A percentile compares a stretch with the other conserved stretches of the same genome.
phyloP scores from a whole-genome alignment of 805 yeast species.

The Saccharomycopsis lassenensis region DNA sequence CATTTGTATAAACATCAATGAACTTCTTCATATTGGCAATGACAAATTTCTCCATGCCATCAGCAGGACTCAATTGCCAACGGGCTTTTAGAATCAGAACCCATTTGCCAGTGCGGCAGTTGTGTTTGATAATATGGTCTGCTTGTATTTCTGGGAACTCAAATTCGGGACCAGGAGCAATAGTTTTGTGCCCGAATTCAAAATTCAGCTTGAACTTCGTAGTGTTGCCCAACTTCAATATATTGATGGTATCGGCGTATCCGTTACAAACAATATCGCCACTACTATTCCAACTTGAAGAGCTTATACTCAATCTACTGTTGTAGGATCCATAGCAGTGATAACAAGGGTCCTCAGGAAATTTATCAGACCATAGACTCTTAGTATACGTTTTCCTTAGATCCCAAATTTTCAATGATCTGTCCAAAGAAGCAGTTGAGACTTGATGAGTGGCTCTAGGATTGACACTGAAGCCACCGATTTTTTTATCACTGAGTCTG shows the following conservation, averaged over 20 bases:
- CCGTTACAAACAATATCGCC: conserved; percentile 81
- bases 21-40: conserved; percentile 91
- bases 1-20: conserved; percentile 68
- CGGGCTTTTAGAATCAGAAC: conserved; percentile 80
- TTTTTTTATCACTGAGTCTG: conserved; percentile 78
- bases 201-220: conserved; percentile 6
- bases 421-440: conserved; percentile 82
- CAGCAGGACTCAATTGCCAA: conserved; percentile 71
- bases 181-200: conserved; percentile 2
- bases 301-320: conserved; percentile 72
- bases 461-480: conserved; percentile 78
- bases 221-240: conserved; percentile 44
- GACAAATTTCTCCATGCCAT: conserved; percentile 69
- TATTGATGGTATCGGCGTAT: conserved; percentile 72
- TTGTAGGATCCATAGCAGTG: conserved; percentile 34
- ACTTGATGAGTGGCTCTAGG: conserved; percentile 56
- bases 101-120: conserved; percentile 97
- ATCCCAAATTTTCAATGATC: conserved; percentile 84
- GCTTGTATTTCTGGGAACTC: conserved; percentile 33
- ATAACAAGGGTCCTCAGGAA: conserved; percentile 29
- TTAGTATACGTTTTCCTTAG: conserved; percentile 39
- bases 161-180: no score
- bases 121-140: conserved; percentile 57
- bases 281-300: conserved; percentile 70
- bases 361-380: conserved; percentile 42